Percentiles rank a stretch among this genome's conserved stretches.
Conservation (phyloP, 805 yeast genomes). For the Kuraishia hungarica region DNA sequence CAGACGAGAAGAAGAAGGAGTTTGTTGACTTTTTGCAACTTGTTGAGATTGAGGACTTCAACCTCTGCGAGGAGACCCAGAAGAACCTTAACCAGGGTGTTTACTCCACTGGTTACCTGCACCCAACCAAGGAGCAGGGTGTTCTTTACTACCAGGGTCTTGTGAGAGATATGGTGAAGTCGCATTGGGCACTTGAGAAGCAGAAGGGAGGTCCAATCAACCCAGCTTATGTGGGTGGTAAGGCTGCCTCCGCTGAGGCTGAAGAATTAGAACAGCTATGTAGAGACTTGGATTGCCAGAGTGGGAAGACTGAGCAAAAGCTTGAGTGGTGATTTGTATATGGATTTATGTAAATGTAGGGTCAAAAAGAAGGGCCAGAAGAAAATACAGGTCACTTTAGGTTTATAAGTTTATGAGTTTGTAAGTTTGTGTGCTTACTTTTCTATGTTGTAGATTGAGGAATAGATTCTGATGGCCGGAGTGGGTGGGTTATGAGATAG, state of each 20-base stretch:
- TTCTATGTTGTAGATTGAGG: too few species aligned
- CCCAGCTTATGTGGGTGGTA: conserved; percentile 41
- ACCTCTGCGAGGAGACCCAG: conserved; percentile 51
- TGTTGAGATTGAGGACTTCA: conserved; percentile 55
- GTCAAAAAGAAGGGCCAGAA: too few species aligned
- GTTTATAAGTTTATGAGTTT: not conserved
- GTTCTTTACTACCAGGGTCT: conserved; percentile 48
- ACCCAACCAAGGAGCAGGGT: conserved; percentile 51
- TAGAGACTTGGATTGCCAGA: conserved; percentile 40
- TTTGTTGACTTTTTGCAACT: conserved; percentile 56
- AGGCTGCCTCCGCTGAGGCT: conserved; percentile 29
- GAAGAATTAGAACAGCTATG: conserved; percentile 44
- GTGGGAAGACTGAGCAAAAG: conserved; percentile 27
- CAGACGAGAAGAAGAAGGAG: conserved; percentile 44
- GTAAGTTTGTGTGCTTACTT: too few species aligned
- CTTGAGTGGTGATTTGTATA: conserved; percentile 19
- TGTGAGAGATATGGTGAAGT: conserved; percentile 50
- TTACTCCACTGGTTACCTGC: conserved; percentile 49
- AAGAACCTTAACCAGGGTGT: conserved; percentile 54
- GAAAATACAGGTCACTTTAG: not conserved
- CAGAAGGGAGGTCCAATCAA: conserved; percentile 36
- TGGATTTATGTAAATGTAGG: not conserved
- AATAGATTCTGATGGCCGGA: too few species aligned
- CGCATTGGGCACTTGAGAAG: conserved; percentile 38
- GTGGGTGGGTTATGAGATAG: too few species aligned